Conservation (phyloP, 2,329 filamentous ascomycete species). For the Mycocentrospora acerina region DNA sequence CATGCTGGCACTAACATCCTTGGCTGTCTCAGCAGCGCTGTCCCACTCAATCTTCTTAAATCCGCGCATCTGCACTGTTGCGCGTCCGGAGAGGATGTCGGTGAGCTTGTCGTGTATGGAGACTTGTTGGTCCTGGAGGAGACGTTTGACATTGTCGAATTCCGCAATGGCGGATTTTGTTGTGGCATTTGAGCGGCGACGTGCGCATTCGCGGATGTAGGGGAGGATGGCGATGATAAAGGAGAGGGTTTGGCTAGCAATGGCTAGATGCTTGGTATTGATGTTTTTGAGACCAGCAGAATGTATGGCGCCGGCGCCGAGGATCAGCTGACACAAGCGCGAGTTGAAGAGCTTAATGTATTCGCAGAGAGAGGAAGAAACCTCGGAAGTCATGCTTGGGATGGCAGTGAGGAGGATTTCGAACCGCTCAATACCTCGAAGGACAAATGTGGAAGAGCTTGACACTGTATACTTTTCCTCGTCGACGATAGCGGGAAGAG, state of each 20-base stretch:
- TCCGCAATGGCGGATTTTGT: constrained; percentile 63
- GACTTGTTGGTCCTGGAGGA: constrained; percentile 86
- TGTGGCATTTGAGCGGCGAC: constrained; percentile 62
- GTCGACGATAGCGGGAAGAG: constrained; percentile 69
- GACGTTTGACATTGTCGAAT: constrained; percentile 82
- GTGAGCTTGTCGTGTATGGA: constrained; percentile 91
- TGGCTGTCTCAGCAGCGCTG: constrained; percentile 43
- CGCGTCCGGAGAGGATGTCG: constrained; percentile 84
- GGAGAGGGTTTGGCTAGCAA: constrained; percentile 84
- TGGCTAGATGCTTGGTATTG: constrained; percentile 82
- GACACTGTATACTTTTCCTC: constrained; percentile 84
- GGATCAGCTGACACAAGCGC: constrained; percentile 90
- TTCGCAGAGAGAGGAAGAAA: constrained; percentile 75
- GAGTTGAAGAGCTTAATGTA: constrained; percentile 95
- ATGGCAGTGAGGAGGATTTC: constrained; percentile 81
- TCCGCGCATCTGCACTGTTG: constrained; percentile 69
- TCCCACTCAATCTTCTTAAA: constrained; percentile 80
- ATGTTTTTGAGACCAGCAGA: constrained; percentile 94
- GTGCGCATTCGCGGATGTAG: constrained; percentile 86
- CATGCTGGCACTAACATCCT: constrained; percentile 69
- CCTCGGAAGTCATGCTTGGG: constrained; percentile 83
- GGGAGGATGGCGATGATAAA: constrained; percentile 87
- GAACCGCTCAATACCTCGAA: constrained; percentile 80
- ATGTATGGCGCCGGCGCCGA: constrained; percentile 87
- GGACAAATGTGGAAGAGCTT: constrained; percentile 76